A percentile compares a stretch with the other conserved stretches of the same genome.
Conservation (phyloP, 2,329 filamentous ascomycete species). For the Colletotrichum tabaci region DNA sequence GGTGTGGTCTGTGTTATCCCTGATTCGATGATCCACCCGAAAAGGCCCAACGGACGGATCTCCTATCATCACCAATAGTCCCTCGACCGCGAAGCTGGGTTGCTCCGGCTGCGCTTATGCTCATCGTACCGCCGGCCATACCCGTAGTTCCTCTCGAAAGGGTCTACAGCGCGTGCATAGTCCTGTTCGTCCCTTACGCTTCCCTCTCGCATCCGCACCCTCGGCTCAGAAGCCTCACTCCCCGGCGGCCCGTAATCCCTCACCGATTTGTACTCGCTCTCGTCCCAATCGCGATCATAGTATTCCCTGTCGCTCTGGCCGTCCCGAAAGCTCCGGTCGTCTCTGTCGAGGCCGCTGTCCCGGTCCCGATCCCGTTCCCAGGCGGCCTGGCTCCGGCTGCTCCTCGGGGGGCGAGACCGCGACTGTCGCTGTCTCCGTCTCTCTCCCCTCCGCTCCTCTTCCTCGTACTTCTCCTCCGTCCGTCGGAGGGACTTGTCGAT, state of each 20-base stretch:
- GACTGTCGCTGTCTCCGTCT: constrained; percentile 26
- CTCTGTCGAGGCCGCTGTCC: constrained; percentile 11
- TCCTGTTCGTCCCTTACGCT: constrained; percentile 12
- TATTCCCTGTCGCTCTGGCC: constrained; percentile 26
- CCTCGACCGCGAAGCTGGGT: constrained; percentile 27
- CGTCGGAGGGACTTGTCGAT: constrained; percentile 57
- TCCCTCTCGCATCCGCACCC: not conserved
- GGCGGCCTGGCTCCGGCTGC: constrained; percentile 20
- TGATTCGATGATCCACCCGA: too few relatives aligned
- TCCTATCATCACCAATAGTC: constrained; percentile 9
- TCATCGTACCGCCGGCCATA: constrained; percentile 28
- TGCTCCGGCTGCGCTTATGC: constrained; percentile 33
- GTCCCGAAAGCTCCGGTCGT: constrained; percentile 5
- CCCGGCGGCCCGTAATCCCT: constrained; percentile 25
- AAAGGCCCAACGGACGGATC: too few relatives aligned
- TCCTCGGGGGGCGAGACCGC: constrained; percentile 9
- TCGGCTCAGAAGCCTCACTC: constrained; percentile 26
- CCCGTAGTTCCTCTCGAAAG: constrained; percentile 26
- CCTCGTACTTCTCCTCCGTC: constrained; percentile 38
- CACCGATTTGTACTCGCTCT: constrained; percentile 29
- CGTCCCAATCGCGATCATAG: constrained; percentile 26
- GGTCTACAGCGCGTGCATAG: constrained; percentile 14
- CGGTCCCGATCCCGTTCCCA: constrained; percentile 6
- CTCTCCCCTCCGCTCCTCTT: constrained; percentile 38
- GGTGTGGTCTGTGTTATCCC: not conserved